Conservation (phyloP, 169 alveolate species). For the Theileria sp. region DNA sequence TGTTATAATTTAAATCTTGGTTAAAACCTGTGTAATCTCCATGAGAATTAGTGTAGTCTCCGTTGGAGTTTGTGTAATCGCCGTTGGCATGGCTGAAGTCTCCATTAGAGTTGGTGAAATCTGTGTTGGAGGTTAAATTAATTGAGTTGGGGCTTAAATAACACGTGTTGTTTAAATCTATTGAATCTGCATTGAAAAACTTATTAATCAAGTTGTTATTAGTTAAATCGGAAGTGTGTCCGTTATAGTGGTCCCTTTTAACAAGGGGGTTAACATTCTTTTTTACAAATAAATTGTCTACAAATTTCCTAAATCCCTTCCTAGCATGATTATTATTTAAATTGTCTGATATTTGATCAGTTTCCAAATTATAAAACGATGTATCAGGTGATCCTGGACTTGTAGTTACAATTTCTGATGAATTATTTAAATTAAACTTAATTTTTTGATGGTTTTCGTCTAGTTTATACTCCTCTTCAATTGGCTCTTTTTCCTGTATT, state of each 20-base stretch:
- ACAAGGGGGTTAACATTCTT: not conserved
- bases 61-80: not conserved
- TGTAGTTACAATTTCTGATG: not conserved
- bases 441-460: not conserved
- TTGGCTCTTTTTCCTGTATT: constrained; percentile 1
- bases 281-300: not conserved
- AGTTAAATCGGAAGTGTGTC: not conserved
- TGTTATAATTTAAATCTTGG: not conserved
- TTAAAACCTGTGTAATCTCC: not conserved
- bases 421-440: not conserved
- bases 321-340: not conserved
- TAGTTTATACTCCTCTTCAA: not conserved
- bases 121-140: not conserved
- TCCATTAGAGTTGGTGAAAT: not conserved
- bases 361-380: not conserved
- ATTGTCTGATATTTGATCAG: not conserved
- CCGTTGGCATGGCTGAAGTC: not conserved
- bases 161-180: not conserved
- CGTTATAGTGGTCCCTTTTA: not conserved
- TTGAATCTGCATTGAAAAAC: not conserved
- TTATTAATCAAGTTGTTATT: not conserved
- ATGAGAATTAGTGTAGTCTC: not conserved
- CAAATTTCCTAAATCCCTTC: not conserved
- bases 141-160: not conserved
- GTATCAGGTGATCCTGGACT: not conserved